Percentiles rank a stretch among this genome's conserved stretches.
Conservation (phyloP, 805 yeast genomes). For the Wickerhamomyces ciferrii region DNA sequence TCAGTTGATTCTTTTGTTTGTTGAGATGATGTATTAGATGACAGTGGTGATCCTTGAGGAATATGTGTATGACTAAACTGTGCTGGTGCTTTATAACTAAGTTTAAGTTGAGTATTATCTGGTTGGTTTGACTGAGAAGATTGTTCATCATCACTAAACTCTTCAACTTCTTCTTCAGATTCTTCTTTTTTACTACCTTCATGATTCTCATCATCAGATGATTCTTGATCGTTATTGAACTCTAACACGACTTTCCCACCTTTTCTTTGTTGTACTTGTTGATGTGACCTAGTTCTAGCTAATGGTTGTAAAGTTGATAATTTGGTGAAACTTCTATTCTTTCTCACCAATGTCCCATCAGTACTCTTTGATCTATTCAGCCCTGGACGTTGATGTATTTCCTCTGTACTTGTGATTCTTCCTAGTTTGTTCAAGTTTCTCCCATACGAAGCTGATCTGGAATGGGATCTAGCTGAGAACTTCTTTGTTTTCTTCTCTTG, state of each 20-base stretch:
- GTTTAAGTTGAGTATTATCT: slow-evolving; percentile 1
- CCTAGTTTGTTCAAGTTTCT: slow-evolving; percentile 19
- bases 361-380: slow-evolving; percentile 20
- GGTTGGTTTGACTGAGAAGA: background rate
- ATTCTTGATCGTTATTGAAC: slow-evolving; percentile 1
- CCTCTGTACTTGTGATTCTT: slow-evolving; percentile 16
- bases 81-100: slow-evolving; percentile 19
- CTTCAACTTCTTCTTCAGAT: slow-evolving; percentile 20
- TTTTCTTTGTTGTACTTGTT: slow-evolving; percentile 7
- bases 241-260: slow-evolving; percentile 1
- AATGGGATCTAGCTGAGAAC: slow-evolving; percentile 16
- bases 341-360: slow-evolving; percentile 12
- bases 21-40: slow-evolving; percentile 1
- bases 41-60: slow-evolving; percentile 6
- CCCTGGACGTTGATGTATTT: slow-evolving; percentile 15
- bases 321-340: slow-evolving; percentile 18
- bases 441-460: slow-evolving; percentile 21
- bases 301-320: slow-evolving; percentile 16
- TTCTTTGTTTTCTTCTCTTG: slow-evolving; percentile 15
- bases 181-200: slow-evolving; percentile 9
- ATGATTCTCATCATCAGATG: slow-evolving; percentile 3
- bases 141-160: slow-evolving; percentile 9
- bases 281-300: slow-evolving; percentile 17
- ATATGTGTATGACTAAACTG: slow-evolving; percentile 17
- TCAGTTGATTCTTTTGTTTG: background rate